phyloP scores from a whole-genome alignment of 257 asterid species.

The Solanum medicagineum region DNA sequence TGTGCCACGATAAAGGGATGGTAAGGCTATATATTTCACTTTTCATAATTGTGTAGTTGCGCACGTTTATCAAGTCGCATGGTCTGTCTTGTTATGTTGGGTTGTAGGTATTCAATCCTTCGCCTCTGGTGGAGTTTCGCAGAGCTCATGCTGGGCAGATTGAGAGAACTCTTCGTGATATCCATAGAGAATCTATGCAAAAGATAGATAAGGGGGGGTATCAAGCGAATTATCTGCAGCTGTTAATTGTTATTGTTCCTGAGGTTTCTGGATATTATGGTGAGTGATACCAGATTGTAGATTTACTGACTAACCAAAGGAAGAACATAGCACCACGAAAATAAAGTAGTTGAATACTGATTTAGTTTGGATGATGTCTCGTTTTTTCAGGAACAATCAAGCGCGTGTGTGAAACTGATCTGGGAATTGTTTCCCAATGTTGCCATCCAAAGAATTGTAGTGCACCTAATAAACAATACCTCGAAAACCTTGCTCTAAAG shows the following conservation, averaged over 20 bases:
- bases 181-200: slow-evolving; percentile 9
- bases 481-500: slow-evolving; percentile 68
- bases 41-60: neutral
- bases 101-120: slow-evolving; percentile 24
- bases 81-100: neutral
- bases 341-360: neutral
- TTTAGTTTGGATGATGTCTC: neutral
- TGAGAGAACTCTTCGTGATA: slow-evolving; percentile 27
- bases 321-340: neutral
- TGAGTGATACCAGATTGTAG: slow-evolving; percentile 7
- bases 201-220: neutral
- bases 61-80: neutral
- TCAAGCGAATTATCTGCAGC: slow-evolving; percentile 23
- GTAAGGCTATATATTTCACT: slow-evolving; percentile 16
- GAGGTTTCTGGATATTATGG: slow-evolving; percentile 58
- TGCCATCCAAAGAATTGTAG: slow-evolving; percentile 39
- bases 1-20: slow-evolving; percentile 76
- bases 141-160: slow-evolving; percentile 9
- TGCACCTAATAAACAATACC: slow-evolving; percentile 24
- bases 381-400: slow-evolving; percentile 52
- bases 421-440: slow-evolving; percentile 88
- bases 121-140: slow-evolving; percentile 25
- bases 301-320: neutral
- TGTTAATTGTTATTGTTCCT: slow-evolving; percentile 62
- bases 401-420: slow-evolving; percentile 61